Conservation (phyloP, 2,329 filamentous ascomycete species). For the Juglanconis juglandina region DNA sequence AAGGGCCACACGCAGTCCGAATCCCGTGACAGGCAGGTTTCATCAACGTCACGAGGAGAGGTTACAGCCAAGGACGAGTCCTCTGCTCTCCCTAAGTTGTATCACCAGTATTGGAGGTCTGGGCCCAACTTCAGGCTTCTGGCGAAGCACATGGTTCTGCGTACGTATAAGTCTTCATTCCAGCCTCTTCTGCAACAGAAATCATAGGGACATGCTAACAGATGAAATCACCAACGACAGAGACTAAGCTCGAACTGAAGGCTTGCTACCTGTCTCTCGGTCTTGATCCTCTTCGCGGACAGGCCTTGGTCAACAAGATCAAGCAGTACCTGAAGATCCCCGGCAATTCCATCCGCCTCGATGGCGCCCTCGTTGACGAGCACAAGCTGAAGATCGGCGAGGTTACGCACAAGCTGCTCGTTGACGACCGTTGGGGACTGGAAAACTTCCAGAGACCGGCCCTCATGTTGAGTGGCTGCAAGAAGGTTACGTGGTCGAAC, state of each 20-base stretch:
- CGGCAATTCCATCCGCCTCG: constrained; percentile 11
- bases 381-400: constrained; percentile 1
- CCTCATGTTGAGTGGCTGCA: neutral
- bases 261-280: constrained; percentile 8
- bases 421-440: neutral
- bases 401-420: constrained; percentile 10
- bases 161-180: neutral
- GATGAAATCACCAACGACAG: neutral
- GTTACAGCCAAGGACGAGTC: too few species aligned
- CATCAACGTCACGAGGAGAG: too few species aligned
- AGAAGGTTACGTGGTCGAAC: neutral
- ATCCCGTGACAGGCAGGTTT: too few species aligned
- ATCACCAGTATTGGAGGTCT: neutral
- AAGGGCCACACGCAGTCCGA: neutral
- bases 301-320: neutral
- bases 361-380: neutral
- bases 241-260: neutral
- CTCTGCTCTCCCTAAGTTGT: neutral
- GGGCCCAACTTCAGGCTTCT: neutral
- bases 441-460: constrained; percentile 4
- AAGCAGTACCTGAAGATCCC: constrained; percentile 5
- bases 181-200: neutral
- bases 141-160: neutral
- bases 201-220: neutral
- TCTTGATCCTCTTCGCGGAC: constrained; percentile 2